Conservation (phyloP, 2,329 filamentous ascomycete genomes). For the Nigrospora oryzae region DNA sequence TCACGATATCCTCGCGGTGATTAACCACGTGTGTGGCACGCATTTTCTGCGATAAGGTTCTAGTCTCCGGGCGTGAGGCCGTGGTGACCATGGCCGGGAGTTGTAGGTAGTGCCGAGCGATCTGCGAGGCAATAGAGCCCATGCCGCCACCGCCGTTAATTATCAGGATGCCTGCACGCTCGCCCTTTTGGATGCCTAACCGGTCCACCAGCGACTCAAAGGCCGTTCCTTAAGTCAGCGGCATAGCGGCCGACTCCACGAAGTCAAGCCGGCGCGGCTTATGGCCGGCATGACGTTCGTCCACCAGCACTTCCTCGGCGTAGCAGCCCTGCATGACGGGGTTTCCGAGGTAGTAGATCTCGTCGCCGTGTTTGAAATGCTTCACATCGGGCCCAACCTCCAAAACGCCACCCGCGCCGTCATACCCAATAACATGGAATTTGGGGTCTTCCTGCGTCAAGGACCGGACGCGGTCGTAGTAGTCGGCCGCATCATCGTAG, state of each 20-base stretch:
- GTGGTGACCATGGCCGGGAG: conserved; percentile 34
- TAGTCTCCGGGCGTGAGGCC: conserved; percentile 29
- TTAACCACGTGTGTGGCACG: conserved; percentile 34
- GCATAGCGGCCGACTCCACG: conserved; percentile 31
- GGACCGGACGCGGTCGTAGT: conserved; percentile 20
- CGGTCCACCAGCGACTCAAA: conserved; percentile 33
- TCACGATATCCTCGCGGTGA: conserved; percentile 27
- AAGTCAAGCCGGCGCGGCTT: conserved; percentile 30
- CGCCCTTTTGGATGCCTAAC: conserved; percentile 15
- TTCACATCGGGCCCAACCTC: conserved; percentile 20
- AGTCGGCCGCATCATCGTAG: conserved; percentile 27
- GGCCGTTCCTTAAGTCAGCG: conserved; percentile 32
- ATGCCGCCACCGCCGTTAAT: conserved; percentile 37
- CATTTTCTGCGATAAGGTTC: conserved; percentile 26
- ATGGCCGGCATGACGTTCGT: conserved; percentile 25
- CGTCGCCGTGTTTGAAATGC: conserved; percentile 30
- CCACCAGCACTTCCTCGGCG: conserved; percentile 31
- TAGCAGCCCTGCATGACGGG: conserved; percentile 30
- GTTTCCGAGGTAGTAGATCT: conserved; percentile 30
- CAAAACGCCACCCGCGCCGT: conserved; percentile 29
- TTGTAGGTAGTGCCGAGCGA: conserved; percentile 27
- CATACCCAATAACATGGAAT: conserved; percentile 32
- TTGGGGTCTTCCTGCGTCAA: conserved; percentile 9
- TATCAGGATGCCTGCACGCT: conserved; percentile 31
- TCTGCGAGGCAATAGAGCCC: conserved; percentile 32